Base-by-base conservation (phyloP, 805 yeast genomes). In the Wickerhamiella siamensis region DNA sequence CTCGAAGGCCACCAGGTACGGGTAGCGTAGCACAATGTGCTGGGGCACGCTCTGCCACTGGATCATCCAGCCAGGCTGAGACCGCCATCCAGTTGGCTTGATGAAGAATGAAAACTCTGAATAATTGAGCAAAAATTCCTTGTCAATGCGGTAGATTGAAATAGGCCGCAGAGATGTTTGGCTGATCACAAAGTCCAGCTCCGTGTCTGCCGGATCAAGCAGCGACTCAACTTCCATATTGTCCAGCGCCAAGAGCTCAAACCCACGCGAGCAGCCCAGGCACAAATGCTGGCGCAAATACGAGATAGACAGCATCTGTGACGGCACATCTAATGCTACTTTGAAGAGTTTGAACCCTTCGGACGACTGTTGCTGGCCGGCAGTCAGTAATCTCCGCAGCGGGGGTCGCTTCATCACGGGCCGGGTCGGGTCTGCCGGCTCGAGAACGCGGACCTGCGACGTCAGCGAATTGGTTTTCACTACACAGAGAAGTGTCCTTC, bases 21-120 rank as follows among this genome's bases (percentile, higher is more conserved):
- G 98, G 63, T 87, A 88, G 72, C 94, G 84, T 36, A 91, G 69
- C 15, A 96, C 93, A 59, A 91, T 84, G 47, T 79, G 76, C 55
- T 81, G 91, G 4, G 98, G 97, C 40, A 77, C 73, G 31, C 97
- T 96, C 63, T 91, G 97, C 98, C 98, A 91, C 56, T 81, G 77
- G 40, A 91, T 79, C 49, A 87, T 80, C 87, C 95, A 87, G 40
- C 83, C 88, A 35, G 91, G 83, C 48, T 87, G 75, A 16, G 93
- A 79, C 51, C 96, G 72, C 98, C 98, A 91, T 19, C 98, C 98
- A 59, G 87, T 87, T 45, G 81, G 72, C 55, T 91, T 87, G 51
- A 91, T 93, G 61, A 83, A 86, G 60, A 91, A 91, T 37, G 96
- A 88, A 58, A 88, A 86, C 57, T 86, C 95, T 4, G 93, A 75